Conservation (phyloP, 257 asterid genomes). For the Lycium ferocissimum region DNA sequence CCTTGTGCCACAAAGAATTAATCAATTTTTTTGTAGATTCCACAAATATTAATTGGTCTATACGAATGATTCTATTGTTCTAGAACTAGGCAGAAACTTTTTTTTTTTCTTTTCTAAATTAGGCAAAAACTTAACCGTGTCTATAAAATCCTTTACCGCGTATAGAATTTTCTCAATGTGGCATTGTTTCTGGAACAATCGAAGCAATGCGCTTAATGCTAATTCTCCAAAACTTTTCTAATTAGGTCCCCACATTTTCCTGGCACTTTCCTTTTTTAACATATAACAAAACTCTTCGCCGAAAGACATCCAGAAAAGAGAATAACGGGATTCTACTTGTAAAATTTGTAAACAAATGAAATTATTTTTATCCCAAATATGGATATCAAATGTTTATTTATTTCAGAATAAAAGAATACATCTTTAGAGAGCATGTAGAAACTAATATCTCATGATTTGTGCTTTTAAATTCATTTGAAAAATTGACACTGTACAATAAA, state of each 20-base stretch:
- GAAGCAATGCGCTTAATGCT: background rate
- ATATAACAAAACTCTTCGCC: background rate
- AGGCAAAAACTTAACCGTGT: slow-evolving; percentile 22
- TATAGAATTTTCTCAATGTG: background rate
- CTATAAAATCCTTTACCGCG: background rate
- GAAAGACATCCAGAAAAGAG: background rate
- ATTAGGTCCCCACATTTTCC: background rate
- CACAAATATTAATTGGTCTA: background rate
- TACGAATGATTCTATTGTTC: background rate
- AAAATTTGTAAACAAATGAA: too few species aligned
- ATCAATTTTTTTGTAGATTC: too few species aligned
- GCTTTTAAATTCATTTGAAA: too few species aligned
- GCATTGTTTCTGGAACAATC: background rate
- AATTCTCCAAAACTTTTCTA: background rate
- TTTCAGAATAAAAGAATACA: background rate
- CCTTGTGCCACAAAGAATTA: background rate
- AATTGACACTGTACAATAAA: background rate
- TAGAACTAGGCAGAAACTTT: background rate
- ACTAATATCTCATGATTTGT: background rate
- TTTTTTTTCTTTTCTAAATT: too few species aligned
- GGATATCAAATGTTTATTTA: background rate
- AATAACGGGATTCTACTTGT: background rate
- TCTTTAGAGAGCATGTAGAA: background rate
- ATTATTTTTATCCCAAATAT: background rate
- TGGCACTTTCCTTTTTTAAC: background rate